phyloP scores from a whole-genome alignment of 352 stramenopile species.

The Globisporangium takayamanum region DNA sequence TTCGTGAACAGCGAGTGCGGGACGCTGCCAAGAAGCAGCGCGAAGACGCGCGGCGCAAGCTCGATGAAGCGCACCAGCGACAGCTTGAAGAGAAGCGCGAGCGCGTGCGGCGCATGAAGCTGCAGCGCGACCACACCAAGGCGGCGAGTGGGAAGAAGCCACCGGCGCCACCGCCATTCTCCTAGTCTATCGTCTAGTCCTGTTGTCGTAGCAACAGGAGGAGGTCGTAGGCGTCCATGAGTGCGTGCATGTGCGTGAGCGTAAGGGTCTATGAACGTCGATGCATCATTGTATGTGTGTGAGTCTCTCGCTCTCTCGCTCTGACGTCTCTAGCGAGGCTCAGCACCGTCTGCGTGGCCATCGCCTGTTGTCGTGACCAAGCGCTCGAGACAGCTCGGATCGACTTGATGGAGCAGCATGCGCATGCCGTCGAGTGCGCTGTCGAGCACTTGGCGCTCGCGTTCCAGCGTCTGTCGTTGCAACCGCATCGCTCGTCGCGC shows the following conservation, averaged over 20 bases:
- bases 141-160: constrained; percentile 13
- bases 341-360: too few species aligned
- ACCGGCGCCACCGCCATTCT: neutral
- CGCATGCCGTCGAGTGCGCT: constrained; percentile 33
- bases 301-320: too few species aligned
- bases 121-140: constrained; percentile 33
- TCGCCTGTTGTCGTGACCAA: neutral
- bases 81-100: constrained; percentile 67
- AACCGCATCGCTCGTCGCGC: constrained; percentile 3
- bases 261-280: neutral
- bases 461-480: constrained; percentile 19
- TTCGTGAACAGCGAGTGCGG: constrained; percentile 49
- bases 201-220: constrained; percentile 9
- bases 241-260: neutral
- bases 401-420: constrained; percentile 32
- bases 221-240: neutral
- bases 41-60: constrained; percentile 50
- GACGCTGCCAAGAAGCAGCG: constrained; percentile 60
- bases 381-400: constrained; percentile 20
- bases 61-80: constrained; percentile 58
- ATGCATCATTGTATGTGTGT: too few species aligned
- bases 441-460: constrained; percentile 28
- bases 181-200: neutral
- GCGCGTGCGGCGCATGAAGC: constrained; percentile 51
- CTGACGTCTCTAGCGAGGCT: too few species aligned